Percentiles rank a stretch among this genome's conserved stretches.
Evolutionary conservation across 257 asterid genomes (phyloP).

Genomic region (Solanum phureja): DNA sequence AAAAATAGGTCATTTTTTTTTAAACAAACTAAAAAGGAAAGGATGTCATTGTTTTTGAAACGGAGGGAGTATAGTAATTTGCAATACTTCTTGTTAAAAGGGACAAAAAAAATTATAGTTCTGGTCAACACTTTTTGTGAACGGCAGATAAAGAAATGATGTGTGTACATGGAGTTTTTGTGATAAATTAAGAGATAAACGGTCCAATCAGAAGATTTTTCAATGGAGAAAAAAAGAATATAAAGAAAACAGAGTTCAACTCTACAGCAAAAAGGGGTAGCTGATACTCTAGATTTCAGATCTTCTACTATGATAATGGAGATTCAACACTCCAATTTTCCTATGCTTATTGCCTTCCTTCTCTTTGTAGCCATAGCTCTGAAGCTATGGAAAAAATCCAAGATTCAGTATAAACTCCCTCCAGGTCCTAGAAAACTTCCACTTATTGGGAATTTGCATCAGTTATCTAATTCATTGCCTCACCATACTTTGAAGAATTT

Average conservation of each 20-base stretch:
- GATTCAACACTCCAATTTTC: not conserved
- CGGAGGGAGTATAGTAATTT: too few relatives aligned
- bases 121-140: not conserved
- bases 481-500: not conserved
- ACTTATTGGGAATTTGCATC: not conserved
- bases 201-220: not conserved
- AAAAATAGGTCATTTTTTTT: too few relatives aligned
- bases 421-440: not conserved
- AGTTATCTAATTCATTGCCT: not conserved
- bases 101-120: not conserved
- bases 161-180: not conserved
- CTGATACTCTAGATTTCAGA: not conserved
- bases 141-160: not conserved
- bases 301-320: not conserved
- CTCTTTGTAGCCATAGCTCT: not conserved
- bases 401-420: not conserved
- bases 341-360: not conserved
- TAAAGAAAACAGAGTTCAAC: not conserved
- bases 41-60: too few relatives aligned
- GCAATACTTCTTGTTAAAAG: not conserved
- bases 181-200: not conserved
- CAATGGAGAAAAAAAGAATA: not conserved
- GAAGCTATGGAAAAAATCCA: not conserved
- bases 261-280: not conserved
- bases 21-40: too few relatives aligned